These are phyloP conservation scores for Pichia membranifaciens DNA, from an alignment of 805 yeast species.

Conservation along the genomic window DNA sequence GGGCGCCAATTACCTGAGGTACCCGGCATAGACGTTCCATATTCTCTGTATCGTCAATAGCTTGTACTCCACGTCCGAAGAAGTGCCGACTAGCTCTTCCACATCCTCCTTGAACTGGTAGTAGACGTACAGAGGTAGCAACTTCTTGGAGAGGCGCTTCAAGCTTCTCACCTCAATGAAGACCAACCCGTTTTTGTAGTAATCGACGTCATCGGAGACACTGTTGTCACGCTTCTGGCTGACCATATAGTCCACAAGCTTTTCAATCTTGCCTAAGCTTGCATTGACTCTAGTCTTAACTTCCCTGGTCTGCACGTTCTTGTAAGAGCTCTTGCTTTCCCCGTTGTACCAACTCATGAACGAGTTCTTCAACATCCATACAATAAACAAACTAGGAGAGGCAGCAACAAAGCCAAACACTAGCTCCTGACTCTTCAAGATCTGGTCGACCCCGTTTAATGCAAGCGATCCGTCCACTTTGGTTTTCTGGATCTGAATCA, in stretches of 20 bases:
- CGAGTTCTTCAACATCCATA: conserved; percentile 39
- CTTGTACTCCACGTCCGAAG: conserved; percentile 35
- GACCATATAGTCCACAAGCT: conserved; percentile 19
- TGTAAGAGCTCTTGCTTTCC: conserved; percentile 2
- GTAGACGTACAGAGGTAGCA: conserved; percentile 46
- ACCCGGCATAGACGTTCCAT: conserved; percentile 51
- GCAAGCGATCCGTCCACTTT: conserved; percentile 94
- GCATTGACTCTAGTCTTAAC: conserved; percentile 1
- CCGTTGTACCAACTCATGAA: conserved; percentile 16
- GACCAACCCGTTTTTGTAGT: conserved; percentile 50
- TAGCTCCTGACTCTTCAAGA: conserved; percentile 84
- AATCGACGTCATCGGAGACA: conserved; percentile 15
- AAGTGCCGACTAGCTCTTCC: conserved; percentile 47
- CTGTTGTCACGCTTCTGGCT: conserved; percentile 1
- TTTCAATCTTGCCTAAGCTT: conserved; percentile 17
- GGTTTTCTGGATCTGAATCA: conserved; percentile 92
- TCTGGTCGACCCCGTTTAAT: conserved; percentile 81
- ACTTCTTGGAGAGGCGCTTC: conserved; percentile 39
- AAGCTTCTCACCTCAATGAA: conserved; percentile 61
- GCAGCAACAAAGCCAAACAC: conserved; percentile 92
- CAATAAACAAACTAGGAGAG: conserved; percentile 64
- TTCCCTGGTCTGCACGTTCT: conserved; percentile 2
- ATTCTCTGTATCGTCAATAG: conserved; percentile 48
- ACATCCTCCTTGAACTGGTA: conserved; percentile 60
- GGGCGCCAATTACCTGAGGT: conserved; percentile 12